Percentiles rank a stretch among this genome's conserved stretches.
phyloP scores from a whole-genome alignment of 306 rosid genomes.

The Canavalia gladiata region DNA sequence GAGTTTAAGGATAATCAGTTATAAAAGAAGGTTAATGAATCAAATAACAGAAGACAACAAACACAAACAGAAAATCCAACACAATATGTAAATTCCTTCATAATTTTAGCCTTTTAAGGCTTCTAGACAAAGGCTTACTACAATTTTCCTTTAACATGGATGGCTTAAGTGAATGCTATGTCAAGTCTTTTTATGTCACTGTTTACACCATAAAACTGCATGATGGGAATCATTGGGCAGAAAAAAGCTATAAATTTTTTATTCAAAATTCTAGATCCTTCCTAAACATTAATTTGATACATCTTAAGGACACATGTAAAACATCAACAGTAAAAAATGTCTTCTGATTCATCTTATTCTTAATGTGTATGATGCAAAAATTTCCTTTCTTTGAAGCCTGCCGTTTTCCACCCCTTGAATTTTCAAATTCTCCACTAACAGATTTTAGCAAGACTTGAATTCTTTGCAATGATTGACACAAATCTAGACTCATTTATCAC shows the following conservation, averaged over 20 bases:
- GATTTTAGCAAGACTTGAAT: slow-evolving; percentile 8
- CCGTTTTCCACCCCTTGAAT: neutral
- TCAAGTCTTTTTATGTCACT: neutral
- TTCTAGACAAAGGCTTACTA: neutral
- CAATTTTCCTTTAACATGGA: neutral
- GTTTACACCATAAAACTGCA: slow-evolving; percentile 7
- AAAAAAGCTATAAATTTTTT: neutral
- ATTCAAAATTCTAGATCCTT: slow-evolving; percentile 21
- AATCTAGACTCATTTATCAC: slow-evolving; percentile 32
- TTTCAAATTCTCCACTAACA: neutral
- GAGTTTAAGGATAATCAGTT: slow-evolving; percentile 13
- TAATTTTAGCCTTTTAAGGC: neutral
- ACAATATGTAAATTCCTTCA: neutral
- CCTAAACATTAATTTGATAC: neutral
- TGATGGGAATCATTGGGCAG: slow-evolving; percentile 11
- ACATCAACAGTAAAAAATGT: slow-evolving; percentile 19
- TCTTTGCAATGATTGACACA: slow-evolving; percentile 22
- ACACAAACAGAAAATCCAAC: slow-evolving; percentile 16
- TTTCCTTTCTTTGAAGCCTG: neutral
- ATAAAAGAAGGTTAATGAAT: slow-evolving; percentile 12
- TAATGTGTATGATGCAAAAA: neutral
- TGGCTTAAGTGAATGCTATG: neutral
- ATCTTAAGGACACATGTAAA: slow-evolving; percentile 11
- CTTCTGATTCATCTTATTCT: slow-evolving; percentile 33
- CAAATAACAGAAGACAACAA: neutral